Evolutionary conservation across 805 yeast species (phyloP).

Genomic region (Kluyveromyces wickerhamii): DNA sequence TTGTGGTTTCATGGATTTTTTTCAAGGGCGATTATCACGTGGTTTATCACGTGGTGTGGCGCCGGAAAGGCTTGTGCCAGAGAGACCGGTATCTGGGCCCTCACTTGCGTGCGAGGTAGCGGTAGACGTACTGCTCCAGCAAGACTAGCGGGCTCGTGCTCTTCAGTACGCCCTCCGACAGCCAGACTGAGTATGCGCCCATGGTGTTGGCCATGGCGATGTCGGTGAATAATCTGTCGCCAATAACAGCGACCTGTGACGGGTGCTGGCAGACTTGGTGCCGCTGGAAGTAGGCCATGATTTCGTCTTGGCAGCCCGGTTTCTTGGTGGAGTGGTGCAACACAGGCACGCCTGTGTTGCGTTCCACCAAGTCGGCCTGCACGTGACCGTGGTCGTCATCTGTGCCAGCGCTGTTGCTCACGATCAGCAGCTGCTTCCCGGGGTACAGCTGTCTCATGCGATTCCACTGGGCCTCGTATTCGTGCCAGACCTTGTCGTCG

Average conservation of each 20-base stretch:
- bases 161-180: conserved; percentile 62
- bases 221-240: conserved; percentile 89
- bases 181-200: conserved; percentile 84
- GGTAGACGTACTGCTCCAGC: conserved; percentile 2
- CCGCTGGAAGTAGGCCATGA: conserved; percentile 47
- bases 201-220: conserved; percentile 88
- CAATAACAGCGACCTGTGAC: conserved; percentile 71
- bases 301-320: conserved; percentile 72
- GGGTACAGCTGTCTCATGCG: conserved; percentile 51
- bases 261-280: conserved; percentile 41
- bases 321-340: conserved; percentile 67
- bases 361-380: conserved; percentile 59
- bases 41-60: not conserved
- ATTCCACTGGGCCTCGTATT: conserved; percentile 50
- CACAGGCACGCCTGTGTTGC: conserved; percentile 59
- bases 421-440: conserved; percentile 57
- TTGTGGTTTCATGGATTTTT: not conserved
- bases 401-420: conserved; percentile 91
- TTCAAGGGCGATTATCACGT: not conserved
- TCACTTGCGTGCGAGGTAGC: not conserved
- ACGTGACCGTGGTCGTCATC: conserved; percentile 52
- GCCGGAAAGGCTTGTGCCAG: no score
- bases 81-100: not conserved
- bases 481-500: conserved; percentile 73
- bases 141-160: conserved; percentile 23